Conservation (phyloP, 2,329 filamentous ascomycete genomes). For the Macroventuria anomochaeta region DNA sequence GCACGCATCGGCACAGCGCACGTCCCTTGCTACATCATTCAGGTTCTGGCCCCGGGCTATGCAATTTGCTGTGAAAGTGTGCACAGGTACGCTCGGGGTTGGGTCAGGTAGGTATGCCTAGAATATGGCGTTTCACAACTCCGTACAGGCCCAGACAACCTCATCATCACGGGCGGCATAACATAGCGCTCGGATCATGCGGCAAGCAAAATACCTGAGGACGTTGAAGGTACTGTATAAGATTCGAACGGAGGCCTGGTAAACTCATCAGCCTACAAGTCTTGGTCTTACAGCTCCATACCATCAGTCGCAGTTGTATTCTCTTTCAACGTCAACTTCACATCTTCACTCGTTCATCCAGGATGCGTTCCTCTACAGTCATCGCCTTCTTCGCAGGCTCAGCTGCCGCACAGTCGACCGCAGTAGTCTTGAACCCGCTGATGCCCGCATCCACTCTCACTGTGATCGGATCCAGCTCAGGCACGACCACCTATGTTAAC, state of each 20-base stretch:
- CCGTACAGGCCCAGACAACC: slow-evolving; percentile 2
- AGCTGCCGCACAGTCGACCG: slow-evolving; percentile 26
- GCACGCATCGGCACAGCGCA: background rate
- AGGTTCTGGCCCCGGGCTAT: background rate
- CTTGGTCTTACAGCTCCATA: background rate
- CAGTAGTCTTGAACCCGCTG: slow-evolving; percentile 25
- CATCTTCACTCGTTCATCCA: background rate
- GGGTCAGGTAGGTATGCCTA: slow-evolving; percentile 6
- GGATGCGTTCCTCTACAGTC: slow-evolving; percentile 29
- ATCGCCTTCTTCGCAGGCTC: slow-evolving; percentile 26
- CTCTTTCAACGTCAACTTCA: background rate
- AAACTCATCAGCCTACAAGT: background rate
- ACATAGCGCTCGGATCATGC: slow-evolving; percentile 5
- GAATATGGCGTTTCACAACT: slow-evolving; percentile 12
- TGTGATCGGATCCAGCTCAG: slow-evolving; percentile 27
- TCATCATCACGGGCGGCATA: slow-evolving; percentile 13
- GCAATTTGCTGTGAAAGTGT: background rate
- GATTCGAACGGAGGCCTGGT: background rate
- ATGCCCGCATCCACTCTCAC: slow-evolving; percentile 24
- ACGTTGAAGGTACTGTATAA: slow-evolving; percentile 4
- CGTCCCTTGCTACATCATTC: background rate
- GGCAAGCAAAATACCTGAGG: background rate
- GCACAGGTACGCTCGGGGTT: slow-evolving; percentile 9
- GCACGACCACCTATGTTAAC: slow-evolving; percentile 33
- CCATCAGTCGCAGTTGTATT: background rate